phyloP scores from a whole-genome alignment of 768 basidiomycete genomes.

The Termitomyces sp. region DNA sequence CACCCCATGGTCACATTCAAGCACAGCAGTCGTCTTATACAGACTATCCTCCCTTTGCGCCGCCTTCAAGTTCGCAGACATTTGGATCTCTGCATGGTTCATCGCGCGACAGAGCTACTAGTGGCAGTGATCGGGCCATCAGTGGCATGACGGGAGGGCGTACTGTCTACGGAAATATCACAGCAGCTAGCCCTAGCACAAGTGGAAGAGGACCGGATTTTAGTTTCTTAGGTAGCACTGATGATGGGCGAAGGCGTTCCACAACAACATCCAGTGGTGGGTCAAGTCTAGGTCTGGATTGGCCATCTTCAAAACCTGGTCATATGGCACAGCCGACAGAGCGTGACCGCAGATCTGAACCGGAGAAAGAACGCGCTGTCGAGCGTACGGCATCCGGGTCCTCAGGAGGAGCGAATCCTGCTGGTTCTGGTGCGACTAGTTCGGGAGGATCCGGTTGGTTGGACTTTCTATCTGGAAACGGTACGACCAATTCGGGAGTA shows the following conservation, averaged over 20 bases:
- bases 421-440: neutral
- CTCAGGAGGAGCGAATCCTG: neutral
- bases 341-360: slow-evolving; percentile 1
- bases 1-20: slow-evolving; percentile 1
- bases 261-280: neutral
- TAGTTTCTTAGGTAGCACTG: neutral
- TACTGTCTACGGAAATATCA: slow-evolving; percentile 2
- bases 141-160: neutral
- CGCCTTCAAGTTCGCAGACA: neutral
- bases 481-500: neutral
- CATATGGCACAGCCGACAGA: neutral
- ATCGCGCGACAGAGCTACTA: neutral
- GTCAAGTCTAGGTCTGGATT: neutral
- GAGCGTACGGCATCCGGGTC: slow-evolving; percentile 5
- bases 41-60: slow-evolving; percentile 1
- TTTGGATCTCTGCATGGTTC: neutral
- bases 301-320: slow-evolving; percentile 4
- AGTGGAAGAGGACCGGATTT: slow-evolving; percentile 1
- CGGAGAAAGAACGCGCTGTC: neutral
- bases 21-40: neutral
- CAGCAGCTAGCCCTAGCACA: neutral
- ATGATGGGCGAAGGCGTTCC: slow-evolving; percentile 5
- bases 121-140: neutral
- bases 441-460: slow-evolving; percentile 6
- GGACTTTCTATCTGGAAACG: slow-evolving; percentile 8